These are phyloP conservation scores for Pneumocystis sp. DNA, from an alignment of 1,139 yeast species.

Conservation along the genomic window DNA sequence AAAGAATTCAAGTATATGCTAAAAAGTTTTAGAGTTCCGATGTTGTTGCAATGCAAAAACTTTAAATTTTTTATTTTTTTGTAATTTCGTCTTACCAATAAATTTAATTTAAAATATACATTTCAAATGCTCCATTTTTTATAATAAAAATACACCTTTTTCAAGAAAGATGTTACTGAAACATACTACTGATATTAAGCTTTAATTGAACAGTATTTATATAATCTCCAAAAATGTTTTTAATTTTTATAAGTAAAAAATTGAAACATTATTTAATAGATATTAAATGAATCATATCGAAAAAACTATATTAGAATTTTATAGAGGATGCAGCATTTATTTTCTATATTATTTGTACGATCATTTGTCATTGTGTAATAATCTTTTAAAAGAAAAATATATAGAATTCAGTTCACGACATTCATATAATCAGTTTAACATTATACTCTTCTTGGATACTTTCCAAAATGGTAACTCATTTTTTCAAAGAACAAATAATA, in stretches of 20 bases:
- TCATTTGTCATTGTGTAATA: too few relatives aligned
- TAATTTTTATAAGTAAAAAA: background rate
- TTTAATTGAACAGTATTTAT: too few relatives aligned
- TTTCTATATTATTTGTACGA: too few relatives aligned
- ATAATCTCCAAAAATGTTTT: background rate
- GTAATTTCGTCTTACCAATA: background rate
- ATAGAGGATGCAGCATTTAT: too few relatives aligned
- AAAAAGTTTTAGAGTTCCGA: conserved; percentile 27
- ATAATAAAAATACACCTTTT: too few relatives aligned
- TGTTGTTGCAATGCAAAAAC: conserved; percentile 95
- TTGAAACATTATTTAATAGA: too few relatives aligned
- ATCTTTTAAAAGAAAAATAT: too few relatives aligned
- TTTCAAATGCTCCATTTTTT: background rate
- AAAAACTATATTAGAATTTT: background rate
- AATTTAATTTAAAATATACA: background rate
- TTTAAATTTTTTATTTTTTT: conserved; percentile 35
- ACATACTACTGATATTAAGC: too few relatives aligned
- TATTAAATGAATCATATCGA: background rate
- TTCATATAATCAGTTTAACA: background rate
- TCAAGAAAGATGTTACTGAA: too few relatives aligned
- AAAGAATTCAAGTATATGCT: conserved; percentile 31
- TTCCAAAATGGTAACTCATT: too few relatives aligned
- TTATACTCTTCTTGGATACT: background rate
- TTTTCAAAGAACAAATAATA: too few relatives aligned
- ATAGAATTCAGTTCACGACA: background rate